These are phyloP conservation scores for Pseudonitzschia pungens DNA, from an alignment of 108 stramenopile genomes.

Conservation along the genomic window DNA sequence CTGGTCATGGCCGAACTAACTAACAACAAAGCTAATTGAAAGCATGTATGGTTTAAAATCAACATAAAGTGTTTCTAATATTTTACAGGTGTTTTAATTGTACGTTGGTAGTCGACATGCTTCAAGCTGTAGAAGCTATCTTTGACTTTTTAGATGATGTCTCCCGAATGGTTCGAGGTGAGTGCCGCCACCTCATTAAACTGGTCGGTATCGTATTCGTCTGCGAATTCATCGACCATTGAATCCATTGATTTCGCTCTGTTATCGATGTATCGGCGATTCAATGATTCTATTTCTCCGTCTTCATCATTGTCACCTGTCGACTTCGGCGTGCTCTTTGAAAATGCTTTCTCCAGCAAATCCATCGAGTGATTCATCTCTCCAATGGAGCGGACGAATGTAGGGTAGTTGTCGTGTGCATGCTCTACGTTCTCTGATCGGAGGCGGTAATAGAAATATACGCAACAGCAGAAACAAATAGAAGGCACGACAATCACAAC, in stretches of 20 bases:
- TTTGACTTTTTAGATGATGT: background rate
- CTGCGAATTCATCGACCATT: background rate
- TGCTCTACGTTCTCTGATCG: conserved; percentile 11
- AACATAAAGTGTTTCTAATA: too few relatives aligned
- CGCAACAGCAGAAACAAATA: background rate
- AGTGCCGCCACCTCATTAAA: background rate
- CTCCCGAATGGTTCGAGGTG: background rate
- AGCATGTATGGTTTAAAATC: too few relatives aligned
- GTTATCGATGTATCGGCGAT: conserved; percentile 2
- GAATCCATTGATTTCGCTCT: background rate
- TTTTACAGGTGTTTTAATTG: too few relatives aligned
- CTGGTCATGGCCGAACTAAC: too few relatives aligned
- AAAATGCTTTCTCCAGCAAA: conserved; percentile 37
- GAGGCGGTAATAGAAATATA: background rate
- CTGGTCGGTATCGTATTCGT: background rate
- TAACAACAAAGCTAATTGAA: too few relatives aligned
- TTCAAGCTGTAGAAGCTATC: too few relatives aligned
- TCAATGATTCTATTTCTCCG: conserved; percentile 10
- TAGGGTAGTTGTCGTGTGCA: conserved; percentile 31
- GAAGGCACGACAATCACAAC: conserved; percentile 15
- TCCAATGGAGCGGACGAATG: conserved; percentile 25
- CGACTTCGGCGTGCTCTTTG: background rate
- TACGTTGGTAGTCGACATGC: too few relatives aligned
- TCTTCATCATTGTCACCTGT: background rate
- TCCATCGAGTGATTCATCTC: conserved; percentile 44